phyloP scores from a whole-genome alignment of 371 early-diverging fungal species.

The Choanephora cucurbitarum region DNA sequence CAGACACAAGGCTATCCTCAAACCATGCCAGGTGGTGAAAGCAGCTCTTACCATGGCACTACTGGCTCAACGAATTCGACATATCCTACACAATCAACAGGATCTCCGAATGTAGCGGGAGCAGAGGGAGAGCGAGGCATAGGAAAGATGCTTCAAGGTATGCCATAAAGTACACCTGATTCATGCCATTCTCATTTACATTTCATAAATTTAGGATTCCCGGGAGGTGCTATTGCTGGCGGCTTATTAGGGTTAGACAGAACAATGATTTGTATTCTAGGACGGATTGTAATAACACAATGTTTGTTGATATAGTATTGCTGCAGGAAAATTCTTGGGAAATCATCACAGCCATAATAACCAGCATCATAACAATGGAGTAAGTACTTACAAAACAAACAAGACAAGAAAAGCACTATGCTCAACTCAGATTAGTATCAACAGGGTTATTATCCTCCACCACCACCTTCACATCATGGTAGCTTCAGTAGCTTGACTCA shows the following conservation, averaged over 20 bases:
- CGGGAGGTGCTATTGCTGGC: conserved; percentile 25
- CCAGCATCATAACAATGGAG: background rate
- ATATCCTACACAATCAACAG: conserved; percentile 9
- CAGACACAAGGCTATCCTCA: conserved; percentile 6
- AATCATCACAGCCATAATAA: conserved; percentile 2
- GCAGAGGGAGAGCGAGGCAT: conserved; percentile 8
- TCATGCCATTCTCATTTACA: too few species aligned
- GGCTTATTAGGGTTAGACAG: conserved; percentile 20
- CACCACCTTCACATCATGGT: background rate
- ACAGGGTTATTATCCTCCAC: background rate
- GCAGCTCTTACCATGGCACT: conserved; percentile 1
- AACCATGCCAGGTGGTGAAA: background rate
- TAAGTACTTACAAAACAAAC: background rate
- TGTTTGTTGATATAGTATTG: conserved; percentile 20
- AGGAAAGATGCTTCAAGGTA: conserved; percentile 20
- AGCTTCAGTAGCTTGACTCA: background rate
- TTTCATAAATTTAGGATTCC: conserved; percentile 22
- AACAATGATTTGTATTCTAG: too few species aligned
- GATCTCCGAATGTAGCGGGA: background rate
- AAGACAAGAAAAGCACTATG: background rate
- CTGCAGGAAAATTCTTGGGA: conserved; percentile 21
- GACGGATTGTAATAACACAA: too few species aligned
- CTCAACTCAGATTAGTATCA: too few species aligned
- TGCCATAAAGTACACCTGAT: too few species aligned
- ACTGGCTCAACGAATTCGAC: background rate